Base-by-base conservation (phyloP, 345 rosid genomes). In the Acer negundo region DNA sequence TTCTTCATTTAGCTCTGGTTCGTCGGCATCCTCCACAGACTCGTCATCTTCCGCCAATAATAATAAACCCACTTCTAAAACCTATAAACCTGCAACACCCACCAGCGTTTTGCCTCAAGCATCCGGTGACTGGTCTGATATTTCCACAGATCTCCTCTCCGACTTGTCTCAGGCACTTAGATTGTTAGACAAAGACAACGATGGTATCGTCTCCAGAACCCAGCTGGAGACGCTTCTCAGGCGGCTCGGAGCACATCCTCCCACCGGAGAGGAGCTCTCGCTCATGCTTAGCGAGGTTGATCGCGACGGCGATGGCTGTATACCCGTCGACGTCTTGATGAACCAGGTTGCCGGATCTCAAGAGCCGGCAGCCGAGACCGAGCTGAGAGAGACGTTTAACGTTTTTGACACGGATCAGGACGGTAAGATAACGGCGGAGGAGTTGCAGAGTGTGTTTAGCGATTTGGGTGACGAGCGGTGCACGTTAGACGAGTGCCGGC, bases 351-450 rank as follows among this genome's bases (percentile, higher is more conserved):
- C 80, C 9, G 90, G 86, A n/a, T n/a, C 7, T 69, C 92, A 15
- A 83, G 89, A 82, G 73, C 85, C 87, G 1, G 86, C 89, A 0
- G 87, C 89, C 46, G 85, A 78, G 62, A 85, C 84, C 66, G 99
- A 96, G 86, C 85, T 96, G 51, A 83, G 83, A 56, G 97, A 90
- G 80, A 87, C 93, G 2, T 96, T 96, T 15, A 91, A 89, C 68
- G 84, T 77, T 65, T 96, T 94, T 13, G 99, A 96, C 78, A 80
- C 84, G 42, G 97, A 96, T 83, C 94, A 85, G 23, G 97, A 96
- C 78, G 99, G 98, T n/a, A 87, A 44, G 76, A 96, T 96, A 44
- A 83, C 97, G 80, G 98, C 95, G 70, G 95, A 90, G 84, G 99
- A 96, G 77, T 77, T 96, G 1, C 62, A 77, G 13, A 71, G 81